These are phyloP conservation scores for Aspergillus costaricaensis DNA, from an alignment of 2,329 filamentous ascomycete genomes.

Conservation along the genomic window DNA sequence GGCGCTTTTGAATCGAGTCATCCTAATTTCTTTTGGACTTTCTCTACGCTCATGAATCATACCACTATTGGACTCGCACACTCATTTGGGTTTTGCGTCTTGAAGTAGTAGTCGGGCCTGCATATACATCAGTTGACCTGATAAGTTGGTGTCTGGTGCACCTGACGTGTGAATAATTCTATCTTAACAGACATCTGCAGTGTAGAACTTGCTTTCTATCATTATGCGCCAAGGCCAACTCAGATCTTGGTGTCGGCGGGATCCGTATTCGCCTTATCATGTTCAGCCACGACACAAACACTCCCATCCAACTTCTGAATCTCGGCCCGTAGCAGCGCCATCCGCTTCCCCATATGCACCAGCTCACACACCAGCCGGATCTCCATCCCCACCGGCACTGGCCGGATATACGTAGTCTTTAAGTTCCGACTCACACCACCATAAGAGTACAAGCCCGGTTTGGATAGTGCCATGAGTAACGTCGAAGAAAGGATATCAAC, in stretches of 20 bases:
- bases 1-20: slow-evolving; percentile 29
- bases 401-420: slow-evolving; percentile 67
- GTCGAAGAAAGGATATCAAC: slow-evolving; percentile 68
- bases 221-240: no score
- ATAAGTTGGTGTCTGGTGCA: not conserved
- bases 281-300: slow-evolving; percentile 61
- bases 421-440: slow-evolving; percentile 68
- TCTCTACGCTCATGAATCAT: slow-evolving; percentile 22
- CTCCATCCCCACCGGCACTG: slow-evolving; percentile 55
- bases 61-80: slow-evolving; percentile 16
- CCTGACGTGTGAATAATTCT: not conserved
- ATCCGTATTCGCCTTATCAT: slow-evolving; percentile 66
- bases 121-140: not conserved
- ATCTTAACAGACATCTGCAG: not conserved
- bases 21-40: slow-evolving; percentile 31
- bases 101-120: slow-evolving; percentile 6
- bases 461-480: slow-evolving; percentile 58
- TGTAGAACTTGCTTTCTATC: slow-evolving; percentile 9
- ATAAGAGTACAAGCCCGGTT: slow-evolving; percentile 61
- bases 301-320: slow-evolving; percentile 57
- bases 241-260: slow-evolving; percentile 28
- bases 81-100: slow-evolving; percentile 4
- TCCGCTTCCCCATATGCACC: slow-evolving; percentile 57
- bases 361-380: slow-evolving; percentile 60
- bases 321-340: slow-evolving; percentile 57